Conservation (phyloP, 495 filamentous ascomycete species). For the Trypethelium eluteriae region DNA sequence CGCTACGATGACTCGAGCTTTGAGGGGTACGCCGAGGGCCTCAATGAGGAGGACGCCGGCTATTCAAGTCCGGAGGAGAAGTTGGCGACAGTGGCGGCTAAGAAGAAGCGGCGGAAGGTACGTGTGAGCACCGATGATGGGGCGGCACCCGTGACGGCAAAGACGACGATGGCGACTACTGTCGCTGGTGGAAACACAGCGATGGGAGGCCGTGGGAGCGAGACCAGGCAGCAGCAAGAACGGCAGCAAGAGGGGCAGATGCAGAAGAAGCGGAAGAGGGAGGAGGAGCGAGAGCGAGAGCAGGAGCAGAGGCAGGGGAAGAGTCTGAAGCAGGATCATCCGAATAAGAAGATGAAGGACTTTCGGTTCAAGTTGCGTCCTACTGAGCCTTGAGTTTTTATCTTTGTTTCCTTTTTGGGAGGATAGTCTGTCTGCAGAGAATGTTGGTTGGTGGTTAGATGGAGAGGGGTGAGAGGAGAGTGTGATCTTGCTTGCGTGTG, state of each 20-base stretch:
- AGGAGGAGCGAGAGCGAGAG: too few relatives aligned
- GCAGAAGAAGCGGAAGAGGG: too few relatives aligned
- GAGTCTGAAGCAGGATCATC: too few relatives aligned
- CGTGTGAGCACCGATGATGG: conserved; percentile 20
- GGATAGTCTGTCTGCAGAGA: too few relatives aligned
- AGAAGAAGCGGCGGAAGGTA: conserved; percentile 38
- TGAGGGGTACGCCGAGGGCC: conserved; percentile 62
- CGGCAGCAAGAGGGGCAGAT: too few relatives aligned
- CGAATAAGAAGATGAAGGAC: not conserved
- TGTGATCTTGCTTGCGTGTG: conserved; percentile 1
- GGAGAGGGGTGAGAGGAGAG: too few relatives aligned
- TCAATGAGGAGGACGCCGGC: conserved; percentile 52
- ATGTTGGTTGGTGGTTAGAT: too few relatives aligned
- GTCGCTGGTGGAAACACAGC: too few relatives aligned
- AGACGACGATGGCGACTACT: not conserved
- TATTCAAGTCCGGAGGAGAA: conserved; percentile 34
- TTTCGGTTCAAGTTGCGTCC: not conserved
- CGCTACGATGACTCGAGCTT: conserved; percentile 62
- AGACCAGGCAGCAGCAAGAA: too few relatives aligned
- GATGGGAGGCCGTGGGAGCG: too few relatives aligned
- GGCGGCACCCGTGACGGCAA: not conserved
- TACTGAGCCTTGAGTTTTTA: not conserved
- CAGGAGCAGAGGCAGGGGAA: too few relatives aligned
- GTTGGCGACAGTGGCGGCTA: conserved; percentile 27
- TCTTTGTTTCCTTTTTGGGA: not conserved